These are phyloP conservation scores for Viridothelium virens DNA, from an alignment of 495 filamentous ascomycete species.

Conservation along the genomic window DNA sequence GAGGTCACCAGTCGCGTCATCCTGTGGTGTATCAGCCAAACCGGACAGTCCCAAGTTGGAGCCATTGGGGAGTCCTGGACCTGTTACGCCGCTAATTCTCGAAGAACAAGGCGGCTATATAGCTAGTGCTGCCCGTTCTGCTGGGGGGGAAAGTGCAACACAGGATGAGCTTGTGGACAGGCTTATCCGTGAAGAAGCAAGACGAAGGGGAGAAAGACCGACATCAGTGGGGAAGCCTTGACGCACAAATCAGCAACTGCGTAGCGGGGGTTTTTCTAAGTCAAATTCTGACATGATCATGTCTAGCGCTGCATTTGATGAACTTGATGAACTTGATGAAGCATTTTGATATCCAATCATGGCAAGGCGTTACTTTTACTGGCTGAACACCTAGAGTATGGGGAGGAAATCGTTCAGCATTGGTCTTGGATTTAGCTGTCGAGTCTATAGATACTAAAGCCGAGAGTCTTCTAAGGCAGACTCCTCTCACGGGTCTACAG, in stretches of 20 bases:
- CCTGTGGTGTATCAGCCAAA: constrained; percentile 16
- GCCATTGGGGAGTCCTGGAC: constrained; percentile 34
- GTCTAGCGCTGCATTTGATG: neutral
- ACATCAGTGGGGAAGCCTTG: constrained; percentile 35
- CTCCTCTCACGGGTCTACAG: neutral
- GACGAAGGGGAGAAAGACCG: constrained; percentile 38
- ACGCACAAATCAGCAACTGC: neutral
- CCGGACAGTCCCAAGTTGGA: constrained; percentile 32
- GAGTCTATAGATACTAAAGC: neutral
- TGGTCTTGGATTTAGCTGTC: neutral
- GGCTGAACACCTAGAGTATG: neutral
- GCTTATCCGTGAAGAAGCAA: constrained; percentile 32
- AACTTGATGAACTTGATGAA: neutral
- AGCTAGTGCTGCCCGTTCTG: constrained; percentile 20
- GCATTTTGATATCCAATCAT: neutral
- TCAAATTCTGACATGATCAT: neutral
- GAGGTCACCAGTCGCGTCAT: neutral
- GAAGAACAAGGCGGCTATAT: constrained; percentile 32
- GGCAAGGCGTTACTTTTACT: neutral
- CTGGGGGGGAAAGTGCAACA: constrained; percentile 6
- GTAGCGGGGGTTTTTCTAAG: neutral
- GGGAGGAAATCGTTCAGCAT: neutral
- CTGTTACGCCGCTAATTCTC: constrained; percentile 37
- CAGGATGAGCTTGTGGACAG: constrained; percentile 29
- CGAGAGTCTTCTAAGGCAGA: neutral